These are phyloP conservation scores for Aureobasidium sp. DNA, from an alignment of 2,329 filamentous ascomycete genomes.

Conservation along the genomic window DNA sequence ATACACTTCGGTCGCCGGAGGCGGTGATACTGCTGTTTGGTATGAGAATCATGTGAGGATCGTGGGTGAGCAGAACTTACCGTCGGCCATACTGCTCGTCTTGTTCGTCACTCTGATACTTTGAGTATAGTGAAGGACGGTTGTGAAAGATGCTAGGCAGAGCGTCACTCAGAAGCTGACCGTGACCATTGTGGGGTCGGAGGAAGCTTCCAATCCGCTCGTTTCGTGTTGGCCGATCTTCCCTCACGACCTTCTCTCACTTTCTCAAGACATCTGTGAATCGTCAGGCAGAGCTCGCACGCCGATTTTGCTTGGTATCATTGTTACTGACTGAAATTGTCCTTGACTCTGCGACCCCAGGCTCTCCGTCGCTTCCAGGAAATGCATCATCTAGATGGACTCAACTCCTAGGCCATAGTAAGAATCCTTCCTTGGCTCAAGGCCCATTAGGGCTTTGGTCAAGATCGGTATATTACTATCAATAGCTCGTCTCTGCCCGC, in stretches of 20 bases:
- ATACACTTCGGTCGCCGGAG: conserved; percentile 39
- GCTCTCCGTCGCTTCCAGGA: too few relatives aligned
- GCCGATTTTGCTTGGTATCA: neutral
- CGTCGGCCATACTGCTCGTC: conserved; percentile 2
- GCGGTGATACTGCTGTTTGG: conserved; percentile 18
- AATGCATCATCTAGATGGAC: neutral
- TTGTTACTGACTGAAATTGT: neutral
- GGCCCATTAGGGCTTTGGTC: neutral
- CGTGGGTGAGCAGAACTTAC: neutral
- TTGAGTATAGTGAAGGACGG: neutral
- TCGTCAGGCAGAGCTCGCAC: neutral
- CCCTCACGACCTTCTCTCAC: neutral
- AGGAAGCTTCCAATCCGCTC: neutral
- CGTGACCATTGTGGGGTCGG: neutral
- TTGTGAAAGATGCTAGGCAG: neutral
- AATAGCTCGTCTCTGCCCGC: neutral
- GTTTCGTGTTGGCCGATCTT: neutral
- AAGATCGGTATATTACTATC: neutral
- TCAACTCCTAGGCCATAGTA: neutral
- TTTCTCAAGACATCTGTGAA: too few relatives aligned
- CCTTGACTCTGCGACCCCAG: neutral
- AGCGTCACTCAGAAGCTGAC: neutral
- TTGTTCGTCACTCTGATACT: neutral
- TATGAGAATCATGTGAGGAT: neutral
- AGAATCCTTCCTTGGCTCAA: neutral